phyloP scores from a whole-genome alignment of 257 asterid genomes.

The Gentiana macrophylla region DNA sequence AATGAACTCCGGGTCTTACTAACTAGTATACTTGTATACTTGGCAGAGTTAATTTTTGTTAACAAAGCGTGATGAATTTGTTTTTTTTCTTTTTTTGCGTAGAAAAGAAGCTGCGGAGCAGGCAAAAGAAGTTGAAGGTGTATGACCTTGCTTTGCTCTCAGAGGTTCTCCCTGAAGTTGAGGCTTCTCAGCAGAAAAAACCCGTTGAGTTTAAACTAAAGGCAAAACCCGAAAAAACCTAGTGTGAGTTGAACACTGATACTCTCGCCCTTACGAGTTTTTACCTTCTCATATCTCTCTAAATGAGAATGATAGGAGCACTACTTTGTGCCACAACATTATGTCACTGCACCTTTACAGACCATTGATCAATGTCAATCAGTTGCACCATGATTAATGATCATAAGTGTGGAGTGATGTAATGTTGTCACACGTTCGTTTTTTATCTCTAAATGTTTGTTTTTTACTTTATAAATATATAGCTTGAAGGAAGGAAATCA shows the following conservation, averaged over 20 bases:
- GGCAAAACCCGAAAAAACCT: conserved; percentile 50
- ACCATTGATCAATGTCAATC: too few relatives aligned
- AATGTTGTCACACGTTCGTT: not conserved
- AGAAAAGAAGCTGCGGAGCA: conserved; percentile 37
- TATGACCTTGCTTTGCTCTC: conserved; percentile 64
- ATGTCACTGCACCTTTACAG: too few relatives aligned
- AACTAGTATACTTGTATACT: too few relatives aligned
- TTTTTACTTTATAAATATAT: conserved; percentile 2
- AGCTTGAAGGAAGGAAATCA: conserved; percentile 66
- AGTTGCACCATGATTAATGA: too few relatives aligned
- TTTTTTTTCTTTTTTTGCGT: conserved; percentile 3
- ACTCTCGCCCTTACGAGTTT: not conserved
- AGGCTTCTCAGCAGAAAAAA: conserved; percentile 22
- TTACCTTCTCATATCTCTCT: not conserved
- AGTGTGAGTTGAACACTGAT: conserved; percentile 40
- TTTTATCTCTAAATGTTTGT: conserved; percentile 3
- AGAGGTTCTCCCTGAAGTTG: conserved; percentile 55
- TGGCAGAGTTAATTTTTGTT: too few relatives aligned
- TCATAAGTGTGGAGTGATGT: too few relatives aligned
- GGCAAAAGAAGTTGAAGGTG: conserved; percentile 56
- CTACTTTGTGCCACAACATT: too few relatives aligned
- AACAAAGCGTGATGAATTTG: too few relatives aligned
- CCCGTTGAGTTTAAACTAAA: conserved; percentile 46
- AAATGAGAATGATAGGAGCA: too few relatives aligned
- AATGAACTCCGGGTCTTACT: too few relatives aligned